Percentiles rank a stretch among this genome's conserved stretches.
Evolutionary conservation across 148 eudicot genomes (phyloP).

Genomic region (Spergularia bocconei): DNA sequence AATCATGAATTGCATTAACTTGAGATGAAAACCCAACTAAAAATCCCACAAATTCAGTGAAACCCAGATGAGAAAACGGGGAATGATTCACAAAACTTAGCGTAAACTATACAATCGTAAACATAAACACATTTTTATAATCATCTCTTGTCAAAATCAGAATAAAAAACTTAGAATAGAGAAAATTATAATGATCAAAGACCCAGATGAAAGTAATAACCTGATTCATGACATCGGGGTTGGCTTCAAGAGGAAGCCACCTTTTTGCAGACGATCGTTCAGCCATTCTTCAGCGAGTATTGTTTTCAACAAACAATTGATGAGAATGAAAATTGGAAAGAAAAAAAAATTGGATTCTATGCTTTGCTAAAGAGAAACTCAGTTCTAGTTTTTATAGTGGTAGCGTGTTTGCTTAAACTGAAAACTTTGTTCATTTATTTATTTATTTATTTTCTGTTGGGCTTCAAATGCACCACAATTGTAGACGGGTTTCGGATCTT

Average conservation of each 20-base stretch:
- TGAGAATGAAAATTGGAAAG: too few relatives aligned
- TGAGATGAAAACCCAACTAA: background rate
- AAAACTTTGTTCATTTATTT: too few relatives aligned
- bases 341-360: too few relatives aligned
- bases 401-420: too few relatives aligned
- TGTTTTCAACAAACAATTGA: too few relatives aligned
- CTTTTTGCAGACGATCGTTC: constrained; percentile 48
- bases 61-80: constrained; percentile 7
- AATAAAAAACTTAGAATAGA: background rate
- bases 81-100: background rate
- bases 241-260: constrained; percentile 99
- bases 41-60: background rate
- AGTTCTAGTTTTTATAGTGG: too few relatives aligned
- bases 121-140: background rate
- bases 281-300: constrained; percentile 32
- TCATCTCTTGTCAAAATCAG: background rate
- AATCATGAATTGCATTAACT: constrained; percentile 1
- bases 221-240: constrained; percentile 96
- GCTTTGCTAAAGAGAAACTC: too few relatives aligned
- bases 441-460: too few relatives aligned
- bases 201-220: constrained; percentile 27
- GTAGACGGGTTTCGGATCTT: too few relatives aligned
- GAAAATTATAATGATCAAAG: background rate
- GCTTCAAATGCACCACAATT: too few relatives aligned
- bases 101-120: constrained; percentile 2